Conservation (phyloP, 768 basidiomycete species). For the Phallus indusiatus region DNA sequence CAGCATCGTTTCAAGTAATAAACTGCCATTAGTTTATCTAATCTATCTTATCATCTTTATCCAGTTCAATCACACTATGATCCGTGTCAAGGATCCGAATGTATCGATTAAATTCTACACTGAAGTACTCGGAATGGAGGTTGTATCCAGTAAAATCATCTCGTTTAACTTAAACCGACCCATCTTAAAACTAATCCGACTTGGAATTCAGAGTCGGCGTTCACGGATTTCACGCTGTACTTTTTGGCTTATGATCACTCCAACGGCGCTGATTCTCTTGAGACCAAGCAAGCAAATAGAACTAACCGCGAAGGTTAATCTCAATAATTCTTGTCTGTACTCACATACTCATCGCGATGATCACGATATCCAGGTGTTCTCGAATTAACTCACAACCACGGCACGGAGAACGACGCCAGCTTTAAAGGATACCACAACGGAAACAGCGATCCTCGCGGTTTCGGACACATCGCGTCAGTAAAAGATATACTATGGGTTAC, state of each 20-base stretch:
- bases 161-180: conserved; percentile 3
- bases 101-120: conserved; percentile 73
- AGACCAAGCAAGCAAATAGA: conserved; percentile 41
- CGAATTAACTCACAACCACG: conserved; percentile 85
- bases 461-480: conserved; percentile 12
- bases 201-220: conserved; percentile 43
- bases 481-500: neutral
- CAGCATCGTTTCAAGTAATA: conserved; percentile 51
- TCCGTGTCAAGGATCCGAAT: conserved; percentile 83
- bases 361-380: conserved; percentile 52
- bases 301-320: conserved; percentile 58
- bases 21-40: neutral
- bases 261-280: conserved; percentile 32
- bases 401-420: conserved; percentile 68
- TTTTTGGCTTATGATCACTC: conserved; percentile 76
- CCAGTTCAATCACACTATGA: conserved; percentile 82
- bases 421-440: conserved; percentile 83
- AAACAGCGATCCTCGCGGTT: conserved; percentile 65
- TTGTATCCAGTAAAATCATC: conserved; percentile 39
- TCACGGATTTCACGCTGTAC: conserved; percentile 65
- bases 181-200: conserved; percentile 2
- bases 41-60: neutral
- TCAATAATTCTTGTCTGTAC: neutral
- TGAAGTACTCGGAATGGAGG: conserved; percentile 70
- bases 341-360: neutral